phyloP scores from a whole-genome alignment of 108 stramenopile genomes.

The Discostella pseudostelligera region DNA sequence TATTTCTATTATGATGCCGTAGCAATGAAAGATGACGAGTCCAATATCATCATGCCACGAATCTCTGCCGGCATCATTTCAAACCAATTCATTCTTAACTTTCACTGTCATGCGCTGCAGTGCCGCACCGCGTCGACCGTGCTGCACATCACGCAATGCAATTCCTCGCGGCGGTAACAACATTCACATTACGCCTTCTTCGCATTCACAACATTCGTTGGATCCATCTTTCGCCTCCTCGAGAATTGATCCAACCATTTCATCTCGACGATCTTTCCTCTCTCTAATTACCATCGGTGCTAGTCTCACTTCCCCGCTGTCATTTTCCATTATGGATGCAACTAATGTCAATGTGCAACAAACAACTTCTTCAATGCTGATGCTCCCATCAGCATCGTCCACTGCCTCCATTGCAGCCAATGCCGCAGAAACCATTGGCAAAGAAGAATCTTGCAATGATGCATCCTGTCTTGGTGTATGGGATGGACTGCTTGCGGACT shows the following conservation, averaged over 20 bases:
- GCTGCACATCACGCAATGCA: too few relatives aligned
- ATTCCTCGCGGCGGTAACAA: too few relatives aligned
- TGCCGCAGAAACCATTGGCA: slow-evolving; percentile 78
- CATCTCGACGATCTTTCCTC: slow-evolving; percentile 12
- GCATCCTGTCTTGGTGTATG: slow-evolving; percentile 75
- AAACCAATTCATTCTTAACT: too few relatives aligned
- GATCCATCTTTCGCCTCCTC: slow-evolving; percentile 9
- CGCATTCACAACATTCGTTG: too few relatives aligned
- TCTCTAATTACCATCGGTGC: slow-evolving; percentile 7
- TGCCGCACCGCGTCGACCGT: too few relatives aligned
- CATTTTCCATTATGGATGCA: background rate
- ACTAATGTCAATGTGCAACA: background rate
- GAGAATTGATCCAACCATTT: too few relatives aligned
- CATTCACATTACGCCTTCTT: too few relatives aligned
- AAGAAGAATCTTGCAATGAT: slow-evolving; percentile 73
- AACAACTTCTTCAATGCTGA: background rate
- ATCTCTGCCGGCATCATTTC: too few relatives aligned
- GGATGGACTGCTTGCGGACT: slow-evolving; percentile 83
- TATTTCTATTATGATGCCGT: too few relatives aligned
- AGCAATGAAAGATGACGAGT: too few relatives aligned
- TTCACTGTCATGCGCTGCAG: too few relatives aligned
- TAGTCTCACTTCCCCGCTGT: background rate
- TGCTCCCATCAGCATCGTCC: background rate
- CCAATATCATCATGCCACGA: too few relatives aligned
- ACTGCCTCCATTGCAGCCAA: slow-evolving; percentile 1